Evolutionary conservation across 2,329 filamentous ascomycete genomes (phyloP), one percentile per base, ranked within the genome.

Genomic region (Sordariomycetes sp.): DNA sequence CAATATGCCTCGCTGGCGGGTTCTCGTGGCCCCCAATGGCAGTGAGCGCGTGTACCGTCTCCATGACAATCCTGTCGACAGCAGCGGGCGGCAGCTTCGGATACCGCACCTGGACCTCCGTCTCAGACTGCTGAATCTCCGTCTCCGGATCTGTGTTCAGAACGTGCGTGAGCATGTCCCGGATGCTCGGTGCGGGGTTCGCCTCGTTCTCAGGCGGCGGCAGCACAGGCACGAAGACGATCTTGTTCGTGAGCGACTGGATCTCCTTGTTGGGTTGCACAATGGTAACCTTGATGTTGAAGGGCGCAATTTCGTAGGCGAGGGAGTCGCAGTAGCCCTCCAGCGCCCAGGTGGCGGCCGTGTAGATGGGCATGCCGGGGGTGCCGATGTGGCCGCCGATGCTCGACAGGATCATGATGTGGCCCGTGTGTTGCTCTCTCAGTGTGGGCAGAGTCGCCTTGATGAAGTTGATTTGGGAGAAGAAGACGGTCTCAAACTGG

Each of bases 21-120:
- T 97, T 97, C 67, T 96, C 91, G 68, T 96, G 91, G 0, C 92
- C 94, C 0, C 90, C 94, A 63, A 97, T 96, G 0, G 91, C 90
- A 15, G 87, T 89, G 52, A 99, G 77, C 1, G 92, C 91, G 68
- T 95, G 87, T 0, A 97, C 88, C 0, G 94, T 96, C 71, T 97
- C 94, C 59, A 85, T 80, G 4, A 95, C 87, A 20, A 97, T 74
- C 25, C 81, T 79, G 62, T 91, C 85, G 60, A 87, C 81, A 48
- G 90, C 79, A 5, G 79, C 75, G 1, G 78, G 72, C 6, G 85
- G 85, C 45, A 96, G 74, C 45, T 80, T 84, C 0, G 91, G 87
- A 67, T 91, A 95, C 56, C 90, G 78, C 25, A 81, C 81, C 34
- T 88, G 63, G 36, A 84, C 77, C 22, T 78, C 72, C 17, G 58